Percentiles rank a stretch among this genome's conserved stretches.
Evolutionary conservation across 305 asterid species (phyloP).

Genomic region (Lippia alba): DNA sequence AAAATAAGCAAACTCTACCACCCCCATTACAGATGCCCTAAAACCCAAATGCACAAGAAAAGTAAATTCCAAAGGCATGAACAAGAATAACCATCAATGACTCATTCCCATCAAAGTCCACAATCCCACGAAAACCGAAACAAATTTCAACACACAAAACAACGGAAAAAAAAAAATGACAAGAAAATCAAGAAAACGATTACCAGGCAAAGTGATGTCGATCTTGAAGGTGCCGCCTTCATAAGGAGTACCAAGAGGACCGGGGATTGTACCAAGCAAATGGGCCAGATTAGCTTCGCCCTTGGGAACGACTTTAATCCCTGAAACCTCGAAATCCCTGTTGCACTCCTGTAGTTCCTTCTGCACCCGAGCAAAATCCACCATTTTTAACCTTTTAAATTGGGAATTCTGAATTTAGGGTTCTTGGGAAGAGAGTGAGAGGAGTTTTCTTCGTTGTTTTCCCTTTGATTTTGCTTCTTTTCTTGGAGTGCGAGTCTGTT

Average conservation of each 20-base stretch:
- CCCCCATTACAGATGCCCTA: conserved; percentile 1
- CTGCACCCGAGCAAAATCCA: conserved; percentile 91
- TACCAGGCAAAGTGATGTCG: conserved; percentile 84
- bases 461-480: neutral
- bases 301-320: conserved; percentile 70
- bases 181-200: neutral
- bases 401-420: conserved; percentile 6
- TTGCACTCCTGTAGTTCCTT: conserved; percentile 92
- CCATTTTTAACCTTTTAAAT: conserved; percentile 45
- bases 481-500: neutral
- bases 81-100: neutral
- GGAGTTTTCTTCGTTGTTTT: neutral
- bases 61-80: neutral
- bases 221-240: conserved; percentile 92
- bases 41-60: conserved; percentile 15
- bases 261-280: conserved; percentile 84
- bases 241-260: conserved; percentile 87
- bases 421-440: neutral
- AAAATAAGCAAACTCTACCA: neutral
- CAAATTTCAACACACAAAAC: neutral
- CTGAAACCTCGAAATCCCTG: conserved; percentile 76
- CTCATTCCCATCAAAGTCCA: conserved; percentile 12
- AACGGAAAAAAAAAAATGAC: neutral
- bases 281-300: conserved; percentile 65
- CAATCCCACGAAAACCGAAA: neutral